A percentile compares a stretch with the other conserved stretches of the same genome.
Conservation (phyloP, 2,329 filamentous ascomycete genomes). For the Fusarium clavum region DNA sequence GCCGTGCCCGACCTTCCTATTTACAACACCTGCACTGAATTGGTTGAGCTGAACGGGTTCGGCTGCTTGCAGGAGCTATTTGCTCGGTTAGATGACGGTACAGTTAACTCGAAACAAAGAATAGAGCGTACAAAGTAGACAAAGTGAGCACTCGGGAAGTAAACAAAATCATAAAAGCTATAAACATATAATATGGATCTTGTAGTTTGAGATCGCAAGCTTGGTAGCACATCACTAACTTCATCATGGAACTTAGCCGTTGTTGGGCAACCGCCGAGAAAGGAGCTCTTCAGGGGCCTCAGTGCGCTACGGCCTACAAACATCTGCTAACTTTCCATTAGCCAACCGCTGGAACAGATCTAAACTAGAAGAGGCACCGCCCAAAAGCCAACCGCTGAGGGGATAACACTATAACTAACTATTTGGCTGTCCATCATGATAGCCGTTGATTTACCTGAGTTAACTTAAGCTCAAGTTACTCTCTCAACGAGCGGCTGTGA, state of each 20-base stretch:
- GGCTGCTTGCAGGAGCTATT: conserved; percentile 21
- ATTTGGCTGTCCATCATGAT: conserved; percentile 10
- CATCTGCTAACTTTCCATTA: conserved; percentile 26
- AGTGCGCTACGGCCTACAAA: conserved; percentile 24
- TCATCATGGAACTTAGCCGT: conserved; percentile 23
- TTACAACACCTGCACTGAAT: conserved; percentile 29
- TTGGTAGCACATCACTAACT: conserved; percentile 21
- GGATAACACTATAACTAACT: conserved; percentile 2
- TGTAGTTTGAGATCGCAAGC: conserved; percentile 12
- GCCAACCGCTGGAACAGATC: conserved; percentile 38
- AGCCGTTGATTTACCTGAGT: conserved; percentile 12
- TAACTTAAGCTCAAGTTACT: neutral
- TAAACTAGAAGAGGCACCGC: conserved; percentile 36
- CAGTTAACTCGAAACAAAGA: neutral
- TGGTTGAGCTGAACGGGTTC: conserved; percentile 14
- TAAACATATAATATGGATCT: conserved; percentile 2
- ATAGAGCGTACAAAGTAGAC: neutral
- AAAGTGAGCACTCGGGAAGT: neutral
- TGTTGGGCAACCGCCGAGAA: conserved; percentile 35
- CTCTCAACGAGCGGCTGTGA: neutral
- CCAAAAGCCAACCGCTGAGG: conserved; percentile 18
- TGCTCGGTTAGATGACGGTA: neutral
- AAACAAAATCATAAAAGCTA: neutral
- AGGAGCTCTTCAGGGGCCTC: conserved; percentile 27
- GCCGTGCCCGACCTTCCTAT: conserved; percentile 37